phyloP scores from a whole-genome alignment of 306 rosid species.

The Mimosa bimucronata region DNA sequence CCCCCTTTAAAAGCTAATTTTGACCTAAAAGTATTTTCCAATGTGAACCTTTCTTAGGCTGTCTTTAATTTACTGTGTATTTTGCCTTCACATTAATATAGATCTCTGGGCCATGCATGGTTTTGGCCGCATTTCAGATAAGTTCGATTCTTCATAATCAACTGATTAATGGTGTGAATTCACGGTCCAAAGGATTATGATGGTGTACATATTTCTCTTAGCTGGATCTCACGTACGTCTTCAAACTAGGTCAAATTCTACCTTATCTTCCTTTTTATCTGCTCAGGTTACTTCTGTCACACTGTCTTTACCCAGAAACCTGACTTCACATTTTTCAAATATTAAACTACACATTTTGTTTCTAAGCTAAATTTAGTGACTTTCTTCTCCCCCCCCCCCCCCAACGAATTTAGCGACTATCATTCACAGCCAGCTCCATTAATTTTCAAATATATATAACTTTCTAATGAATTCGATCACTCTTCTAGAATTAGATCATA shows the following conservation, averaged over 20 bases:
- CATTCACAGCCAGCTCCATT: background rate
- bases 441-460: background rate
- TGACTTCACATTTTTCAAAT: background rate
- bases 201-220: constrained; percentile 42
- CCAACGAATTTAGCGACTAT: too few relatives aligned
- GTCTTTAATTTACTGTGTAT: background rate
- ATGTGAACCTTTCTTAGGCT: constrained; percentile 27
- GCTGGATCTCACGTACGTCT: constrained; percentile 52
- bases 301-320: constrained; percentile 5
- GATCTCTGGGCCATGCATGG: constrained; percentile 52
- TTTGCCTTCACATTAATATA: constrained; percentile 38
- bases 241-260: constrained; percentile 28
- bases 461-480: background rate
- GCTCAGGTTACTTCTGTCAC: constrained; percentile 21
- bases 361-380: background rate
- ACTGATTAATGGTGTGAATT: constrained; percentile 32
- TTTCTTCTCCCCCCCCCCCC: too few relatives aligned
- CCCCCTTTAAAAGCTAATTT: constrained; percentile 48
- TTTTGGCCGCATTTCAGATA: constrained; percentile 42
- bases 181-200: constrained; percentile 42
- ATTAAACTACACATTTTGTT: constrained; percentile 10
- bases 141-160: constrained; percentile 37
- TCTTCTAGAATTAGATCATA: background rate
- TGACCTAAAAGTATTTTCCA: constrained; percentile 37
- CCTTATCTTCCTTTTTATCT: constrained; percentile 14